Base-by-base conservation (phyloP, 2,329 filamentous ascomycete species). In the Monosporascus sp. region DNA sequence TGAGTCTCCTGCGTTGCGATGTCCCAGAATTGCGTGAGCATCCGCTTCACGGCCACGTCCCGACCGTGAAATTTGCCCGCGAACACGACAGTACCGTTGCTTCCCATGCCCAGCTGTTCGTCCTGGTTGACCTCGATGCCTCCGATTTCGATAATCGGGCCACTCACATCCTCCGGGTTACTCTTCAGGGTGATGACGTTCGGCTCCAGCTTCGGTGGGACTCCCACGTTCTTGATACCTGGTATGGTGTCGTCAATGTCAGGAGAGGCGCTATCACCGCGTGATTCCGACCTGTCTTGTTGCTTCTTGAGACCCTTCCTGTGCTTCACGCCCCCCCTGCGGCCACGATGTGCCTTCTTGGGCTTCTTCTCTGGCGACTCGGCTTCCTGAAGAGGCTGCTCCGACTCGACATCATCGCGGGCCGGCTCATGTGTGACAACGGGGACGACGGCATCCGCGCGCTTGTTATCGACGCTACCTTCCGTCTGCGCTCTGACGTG, bases 11-110 rank as follows among this genome's bases (percentile, higher is more conserved):
- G 91, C 11, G 90, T 91, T 0, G 94, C 94, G 61, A 99, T 89
- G 59, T 96, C 93, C 67, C 92, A 97, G 63, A 97, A 97, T 61
- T 96, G 90, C 36, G 93, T 90, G 55, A 97, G 78, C 90, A 99
- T 96, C 36, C 94, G 85, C 76, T 99, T 99, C 47, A 99, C 90
- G 1, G 94, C 94, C 25, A 99, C 93, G 45, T 92, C 88, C 49
- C 92, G 86, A 24, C 91, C 91, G 68, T 96, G 94, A 68, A 96
- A 97, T 51, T 86, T 89, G n/a, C 94, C 94, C 48, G 90, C 87
- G 69, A 94, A 97, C 0, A 99, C 94, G 50, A 95, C 85, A 0
- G 94, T 99, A n/a, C 94, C 94, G 66, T 97, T 96, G 69, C 93
- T 97, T 51, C 94, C 94, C 54, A 90, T 86, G 22, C 84, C 84